phyloP scores from a whole-genome alignment of 169 alveolate genomes.

The Hepatocystis sp. region DNA sequence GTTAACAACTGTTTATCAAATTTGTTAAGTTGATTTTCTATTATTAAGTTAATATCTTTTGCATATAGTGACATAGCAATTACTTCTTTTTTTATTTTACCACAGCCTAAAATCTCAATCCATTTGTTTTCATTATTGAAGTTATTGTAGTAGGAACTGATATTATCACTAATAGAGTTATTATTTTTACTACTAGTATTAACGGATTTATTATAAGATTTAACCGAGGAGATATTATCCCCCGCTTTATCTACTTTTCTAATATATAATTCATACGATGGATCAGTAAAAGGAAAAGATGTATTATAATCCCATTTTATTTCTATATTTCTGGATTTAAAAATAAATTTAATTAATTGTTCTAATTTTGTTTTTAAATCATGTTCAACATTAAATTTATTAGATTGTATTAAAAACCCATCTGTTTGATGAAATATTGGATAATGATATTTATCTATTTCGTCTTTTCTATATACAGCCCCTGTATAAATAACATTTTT shows the following conservation, averaged over 20 bases:
- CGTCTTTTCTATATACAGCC: constrained; percentile 93
- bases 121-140: constrained; percentile 12
- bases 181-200: neutral
- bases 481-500: constrained; percentile 92
- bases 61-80: constrained; percentile 78
- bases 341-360: constrained; percentile 84
- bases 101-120: constrained; percentile 95
- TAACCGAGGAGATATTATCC: too few relatives aligned
- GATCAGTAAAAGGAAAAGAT: constrained; percentile 94
- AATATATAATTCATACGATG: constrained; percentile 92
- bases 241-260: constrained; percentile 81
- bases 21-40: constrained; percentile 47
- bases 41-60: constrained; percentile 51
- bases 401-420: constrained; percentile 81
- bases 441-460: constrained; percentile 93
- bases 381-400: constrained; percentile 43
- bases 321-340: constrained; percentile 83
- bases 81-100: constrained; percentile 90
- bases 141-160: neutral
- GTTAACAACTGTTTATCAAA: constrained; percentile 13
- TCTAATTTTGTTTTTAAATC: constrained; percentile 86
- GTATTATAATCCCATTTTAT: constrained; percentile 92
- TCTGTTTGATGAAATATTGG: constrained; percentile 96
- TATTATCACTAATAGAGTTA: neutral
- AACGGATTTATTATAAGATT: too few relatives aligned